These are phyloP conservation scores for Carex cristatella DNA, from an alignment of 176 grass and related monocot species.

Conservation along the genomic window DNA sequence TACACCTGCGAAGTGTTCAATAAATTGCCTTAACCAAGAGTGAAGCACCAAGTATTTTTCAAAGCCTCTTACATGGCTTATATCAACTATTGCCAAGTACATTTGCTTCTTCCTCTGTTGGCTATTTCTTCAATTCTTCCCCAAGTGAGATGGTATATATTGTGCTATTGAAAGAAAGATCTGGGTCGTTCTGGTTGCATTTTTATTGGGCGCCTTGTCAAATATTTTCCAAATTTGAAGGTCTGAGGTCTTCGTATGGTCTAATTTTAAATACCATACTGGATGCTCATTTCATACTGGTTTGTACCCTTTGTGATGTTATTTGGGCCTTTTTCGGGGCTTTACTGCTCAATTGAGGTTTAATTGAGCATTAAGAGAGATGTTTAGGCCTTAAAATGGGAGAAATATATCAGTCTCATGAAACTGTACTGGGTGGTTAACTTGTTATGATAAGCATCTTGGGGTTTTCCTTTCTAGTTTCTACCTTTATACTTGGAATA, in stretches of 20 bases:
- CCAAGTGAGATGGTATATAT: neutral
- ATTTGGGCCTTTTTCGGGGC: neutral
- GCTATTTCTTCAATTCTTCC: too few relatives aligned
- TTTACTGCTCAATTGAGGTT: neutral
- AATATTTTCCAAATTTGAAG: neutral
- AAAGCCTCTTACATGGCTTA: neutral
- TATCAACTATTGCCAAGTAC: neutral
- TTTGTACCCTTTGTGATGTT: neutral
- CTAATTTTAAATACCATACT: neutral
- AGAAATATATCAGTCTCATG: too few relatives aligned
- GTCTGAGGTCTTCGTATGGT: neutral
- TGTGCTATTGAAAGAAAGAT: neutral
- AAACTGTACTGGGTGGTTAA: neutral
- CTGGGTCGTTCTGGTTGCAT: neutral
- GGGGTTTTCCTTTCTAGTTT: neutral
- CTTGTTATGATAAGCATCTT: neutral
- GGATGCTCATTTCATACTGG: neutral
- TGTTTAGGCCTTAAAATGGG: neutral
- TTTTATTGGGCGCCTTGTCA: neutral
- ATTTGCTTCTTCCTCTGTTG: too few relatives aligned
- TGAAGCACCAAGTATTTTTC: neutral
- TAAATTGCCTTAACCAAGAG: neutral
- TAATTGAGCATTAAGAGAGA: neutral
- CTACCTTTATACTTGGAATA: neutral
- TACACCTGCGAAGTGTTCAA: neutral